These are phyloP conservation scores for Aspergillus tanneri DNA, from an alignment of 2,329 filamentous ascomycete genomes.

Conservation along the genomic window DNA sequence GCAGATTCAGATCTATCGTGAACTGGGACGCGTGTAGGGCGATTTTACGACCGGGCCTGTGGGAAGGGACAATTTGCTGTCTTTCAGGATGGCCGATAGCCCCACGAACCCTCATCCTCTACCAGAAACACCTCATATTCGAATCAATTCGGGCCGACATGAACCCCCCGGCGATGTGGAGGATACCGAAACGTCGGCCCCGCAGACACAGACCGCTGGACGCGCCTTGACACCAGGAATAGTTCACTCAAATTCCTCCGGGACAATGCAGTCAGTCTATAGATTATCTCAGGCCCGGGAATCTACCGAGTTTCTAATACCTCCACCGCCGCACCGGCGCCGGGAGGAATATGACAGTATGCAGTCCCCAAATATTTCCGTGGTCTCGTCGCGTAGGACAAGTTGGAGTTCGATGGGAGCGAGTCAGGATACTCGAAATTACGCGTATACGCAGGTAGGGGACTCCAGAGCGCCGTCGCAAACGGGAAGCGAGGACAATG, in stretches of 20 bases:
- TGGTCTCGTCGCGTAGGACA: constrained; percentile 59
- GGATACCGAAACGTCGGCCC: constrained; percentile 26
- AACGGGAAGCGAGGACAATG: constrained; percentile 63
- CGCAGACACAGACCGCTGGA: constrained; percentile 22
- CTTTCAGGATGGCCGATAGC: constrained; percentile 16
- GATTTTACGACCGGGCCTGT: background rate
- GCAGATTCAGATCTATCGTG: background rate
- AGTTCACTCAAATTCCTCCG: constrained; percentile 24
- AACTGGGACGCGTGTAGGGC: background rate
- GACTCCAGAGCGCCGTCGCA: constrained; percentile 60
- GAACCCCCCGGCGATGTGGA: constrained; percentile 48
- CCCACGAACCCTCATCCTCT: constrained; percentile 1
- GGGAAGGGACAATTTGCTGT: background rate
- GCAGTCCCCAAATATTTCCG: constrained; percentile 51
- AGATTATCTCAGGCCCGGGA: constrained; percentile 51
- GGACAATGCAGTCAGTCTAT: constrained; percentile 45
- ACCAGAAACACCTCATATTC: constrained; percentile 56
- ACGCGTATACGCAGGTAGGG: constrained; percentile 57
- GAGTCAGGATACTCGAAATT: constrained; percentile 53
- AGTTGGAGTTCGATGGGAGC: constrained; percentile 64
- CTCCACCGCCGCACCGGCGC: constrained; percentile 50
- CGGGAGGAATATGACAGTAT: constrained; percentile 52
- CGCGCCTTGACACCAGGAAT: constrained; percentile 23
- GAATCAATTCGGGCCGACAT: constrained; percentile 61
- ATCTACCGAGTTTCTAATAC: constrained; percentile 40